These are phyloP conservation scores for Colletotrichum camelliae DNA, from an alignment of 2,329 filamentous ascomycete species.

Conservation along the genomic window DNA sequence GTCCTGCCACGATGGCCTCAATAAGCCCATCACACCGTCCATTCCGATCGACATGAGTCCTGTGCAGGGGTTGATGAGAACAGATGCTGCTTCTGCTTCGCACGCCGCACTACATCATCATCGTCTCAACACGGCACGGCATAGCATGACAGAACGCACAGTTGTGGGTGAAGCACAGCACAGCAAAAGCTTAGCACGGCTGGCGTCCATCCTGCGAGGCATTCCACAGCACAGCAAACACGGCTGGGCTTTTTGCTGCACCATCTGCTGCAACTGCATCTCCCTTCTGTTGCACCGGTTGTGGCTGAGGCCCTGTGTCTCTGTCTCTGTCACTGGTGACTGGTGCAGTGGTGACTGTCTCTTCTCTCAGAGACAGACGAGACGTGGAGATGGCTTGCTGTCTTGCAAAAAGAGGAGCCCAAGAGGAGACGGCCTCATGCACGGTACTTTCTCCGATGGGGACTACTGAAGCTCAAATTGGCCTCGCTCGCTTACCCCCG, in stretches of 20 bases:
- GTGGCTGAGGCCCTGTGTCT: slow-evolving; percentile 9
- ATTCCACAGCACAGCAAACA: not conserved
- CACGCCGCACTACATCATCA: not conserved
- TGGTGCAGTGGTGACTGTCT: not conserved
- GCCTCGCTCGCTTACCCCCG: slow-evolving; percentile 17
- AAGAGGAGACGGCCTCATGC: slow-evolving; percentile 1
- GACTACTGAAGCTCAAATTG: slow-evolving; percentile 7
- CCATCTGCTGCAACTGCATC: not conserved
- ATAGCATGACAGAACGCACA: not conserved
- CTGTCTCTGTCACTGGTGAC: not conserved
- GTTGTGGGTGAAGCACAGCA: not conserved
- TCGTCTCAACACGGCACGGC: not conserved
- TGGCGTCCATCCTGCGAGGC: not conserved
- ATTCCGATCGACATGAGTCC: not conserved
- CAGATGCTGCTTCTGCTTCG: not conserved
- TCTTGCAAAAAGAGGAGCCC: not conserved
- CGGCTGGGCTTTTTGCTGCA: not conserved
- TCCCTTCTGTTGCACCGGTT: not conserved
- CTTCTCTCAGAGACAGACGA: not conserved
- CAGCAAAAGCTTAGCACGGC: not conserved
- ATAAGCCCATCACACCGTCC: not conserved
- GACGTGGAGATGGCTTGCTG: not conserved
- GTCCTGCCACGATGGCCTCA: not conserved
- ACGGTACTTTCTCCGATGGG: slow-evolving; percentile 13
- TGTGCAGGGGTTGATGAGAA: not conserved